phyloP scores from a whole-genome alignment of 257 asterid species.

The Nemophila menziesii region DNA sequence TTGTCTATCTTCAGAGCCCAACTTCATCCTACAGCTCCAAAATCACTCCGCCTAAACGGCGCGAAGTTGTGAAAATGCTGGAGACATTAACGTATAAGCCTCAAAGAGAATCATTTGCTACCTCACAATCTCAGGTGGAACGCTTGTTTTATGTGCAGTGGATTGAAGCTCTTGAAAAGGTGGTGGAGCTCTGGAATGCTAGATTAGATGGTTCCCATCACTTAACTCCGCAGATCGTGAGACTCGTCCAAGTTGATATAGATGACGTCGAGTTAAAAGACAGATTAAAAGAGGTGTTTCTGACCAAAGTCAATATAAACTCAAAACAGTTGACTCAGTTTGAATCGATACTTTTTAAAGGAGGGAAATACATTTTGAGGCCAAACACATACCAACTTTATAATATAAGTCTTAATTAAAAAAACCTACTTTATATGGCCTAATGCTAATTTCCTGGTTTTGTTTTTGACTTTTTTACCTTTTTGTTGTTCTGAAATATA shows the following conservation, averaged over 20 bases:
- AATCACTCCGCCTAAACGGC: constrained; percentile 5
- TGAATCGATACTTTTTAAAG: too few species aligned
- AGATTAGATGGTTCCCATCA: constrained; percentile 20
- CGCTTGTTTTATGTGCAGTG: constrained; percentile 52
- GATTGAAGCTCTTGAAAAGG: constrained; percentile 46
- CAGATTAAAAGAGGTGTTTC: constrained; percentile 31
- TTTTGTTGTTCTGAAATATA: too few species aligned
- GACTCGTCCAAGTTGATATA: constrained; percentile 31
- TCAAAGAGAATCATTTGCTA: too few species aligned
- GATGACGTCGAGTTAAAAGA: constrained; percentile 53
- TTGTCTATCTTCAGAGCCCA: constrained; percentile 30
- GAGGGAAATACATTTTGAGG: too few species aligned
- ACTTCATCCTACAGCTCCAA: constrained; percentile 43
- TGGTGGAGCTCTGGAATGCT: constrained; percentile 53
- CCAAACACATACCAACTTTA: too few species aligned
- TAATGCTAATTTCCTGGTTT: too few species aligned
- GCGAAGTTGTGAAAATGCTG: constrained; percentile 22
- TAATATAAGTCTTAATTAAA: too few species aligned
- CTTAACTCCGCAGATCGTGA: constrained; percentile 32
- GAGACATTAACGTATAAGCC: constrained; percentile 2
- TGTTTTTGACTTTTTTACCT: too few species aligned
- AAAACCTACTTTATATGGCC: too few species aligned
- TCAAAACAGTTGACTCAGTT: too few species aligned
- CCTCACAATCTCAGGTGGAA: too few species aligned
- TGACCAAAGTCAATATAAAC: constrained; percentile 32